A percentile compares a stretch with the other conserved stretches of the same genome.
These are phyloP conservation scores for Comarum palustre DNA, from an alignment of 306 rosid species.

Conservation along the genomic window DNA sequence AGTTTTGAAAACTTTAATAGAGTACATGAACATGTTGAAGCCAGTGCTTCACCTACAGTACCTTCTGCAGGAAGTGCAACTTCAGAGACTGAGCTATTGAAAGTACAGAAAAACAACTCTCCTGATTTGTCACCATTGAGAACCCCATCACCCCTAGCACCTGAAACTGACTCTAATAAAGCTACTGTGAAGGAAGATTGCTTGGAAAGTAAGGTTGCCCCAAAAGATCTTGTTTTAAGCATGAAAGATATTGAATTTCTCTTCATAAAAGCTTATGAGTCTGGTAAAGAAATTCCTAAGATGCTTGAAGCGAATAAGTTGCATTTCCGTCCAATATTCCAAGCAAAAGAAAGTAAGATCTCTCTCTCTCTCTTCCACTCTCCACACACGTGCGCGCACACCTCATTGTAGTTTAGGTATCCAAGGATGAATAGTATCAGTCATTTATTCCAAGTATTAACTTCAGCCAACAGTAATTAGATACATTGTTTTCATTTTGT, in stretches of 20 bases:
- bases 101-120: conserved; percentile 49
- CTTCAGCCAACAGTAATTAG: neutral
- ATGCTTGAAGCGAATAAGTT: conserved; percentile 98
- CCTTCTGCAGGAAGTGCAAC: conserved; percentile 40
- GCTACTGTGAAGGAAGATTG: conserved; percentile 44
- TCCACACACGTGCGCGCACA: neutral
- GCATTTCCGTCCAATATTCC: conserved; percentile 77
- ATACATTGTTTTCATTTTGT: neutral
- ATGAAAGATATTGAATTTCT: conserved; percentile 71
- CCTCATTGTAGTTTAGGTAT: conserved; percentile 4
- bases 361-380: conserved; percentile 31
- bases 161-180: conserved; percentile 45
- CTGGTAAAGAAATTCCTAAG: conserved; percentile 89
- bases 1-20: conserved; percentile 70
- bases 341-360: conserved; percentile 62
- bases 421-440: conserved; percentile 12
- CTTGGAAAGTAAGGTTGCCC: conserved; percentile 51
- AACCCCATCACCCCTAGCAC: conserved; percentile 31
- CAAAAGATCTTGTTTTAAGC: conserved; percentile 76
- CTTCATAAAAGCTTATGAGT: conserved; percentile 73
- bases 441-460: neutral
- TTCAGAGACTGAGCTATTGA: conserved; percentile 50
- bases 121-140: conserved; percentile 50
- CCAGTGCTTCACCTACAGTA: conserved; percentile 34
- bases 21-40: conserved; percentile 46